Conservation (phyloP, 768 basidiomycete genomes). For the Boletus rubescentipes region DNA sequence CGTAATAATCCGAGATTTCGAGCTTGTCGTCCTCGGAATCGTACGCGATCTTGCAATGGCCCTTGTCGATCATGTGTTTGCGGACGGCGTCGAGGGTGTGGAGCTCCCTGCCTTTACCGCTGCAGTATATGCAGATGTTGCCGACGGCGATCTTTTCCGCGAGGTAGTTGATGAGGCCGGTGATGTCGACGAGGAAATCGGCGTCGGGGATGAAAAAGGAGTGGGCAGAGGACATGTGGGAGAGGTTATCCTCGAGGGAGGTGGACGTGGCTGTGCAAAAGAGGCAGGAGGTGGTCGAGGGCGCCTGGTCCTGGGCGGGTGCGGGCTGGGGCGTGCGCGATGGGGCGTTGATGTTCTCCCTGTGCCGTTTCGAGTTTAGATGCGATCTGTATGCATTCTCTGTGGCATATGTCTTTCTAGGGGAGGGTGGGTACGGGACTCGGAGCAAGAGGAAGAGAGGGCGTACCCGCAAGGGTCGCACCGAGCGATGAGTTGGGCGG, state of each 20-base stretch:
- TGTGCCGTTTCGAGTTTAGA: conserved; percentile 85
- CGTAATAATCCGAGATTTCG: conserved; percentile 91
- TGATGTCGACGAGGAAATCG: conserved; percentile 81
- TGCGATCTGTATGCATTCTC: conserved; percentile 90
- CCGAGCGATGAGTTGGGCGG: conserved; percentile 54
- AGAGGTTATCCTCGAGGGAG: conserved; percentile 63
- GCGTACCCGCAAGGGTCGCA: conserved; percentile 86
- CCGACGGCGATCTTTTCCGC: conserved; percentile 93
- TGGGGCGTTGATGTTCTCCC: conserved; percentile 58
- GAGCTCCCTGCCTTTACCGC: conserved; percentile 78
- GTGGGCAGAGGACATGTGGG: conserved; percentile 85
- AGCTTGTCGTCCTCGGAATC: conserved; percentile 76
- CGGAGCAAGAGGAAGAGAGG: not conserved
- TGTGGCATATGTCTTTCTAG: conserved; percentile 84
- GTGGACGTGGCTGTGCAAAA: conserved; percentile 67
- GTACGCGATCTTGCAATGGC: conserved; percentile 95
- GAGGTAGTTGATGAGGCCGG: conserved; percentile 81
- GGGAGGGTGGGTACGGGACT: not conserved
- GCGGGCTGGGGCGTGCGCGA: not conserved
- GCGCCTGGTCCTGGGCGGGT: not conserved
- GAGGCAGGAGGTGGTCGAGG: conserved; percentile 67
- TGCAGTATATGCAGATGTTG: conserved; percentile 92
- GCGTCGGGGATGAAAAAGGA: conserved; percentile 97
- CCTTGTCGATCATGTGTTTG: conserved; percentile 95
- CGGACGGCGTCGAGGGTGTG: conserved; percentile 82